Percentiles rank a stretch among this genome's conserved stretches.
Conservation (phyloP, 352 stramenopile genomes). For the Globisporangium recalcitrans region DNA sequence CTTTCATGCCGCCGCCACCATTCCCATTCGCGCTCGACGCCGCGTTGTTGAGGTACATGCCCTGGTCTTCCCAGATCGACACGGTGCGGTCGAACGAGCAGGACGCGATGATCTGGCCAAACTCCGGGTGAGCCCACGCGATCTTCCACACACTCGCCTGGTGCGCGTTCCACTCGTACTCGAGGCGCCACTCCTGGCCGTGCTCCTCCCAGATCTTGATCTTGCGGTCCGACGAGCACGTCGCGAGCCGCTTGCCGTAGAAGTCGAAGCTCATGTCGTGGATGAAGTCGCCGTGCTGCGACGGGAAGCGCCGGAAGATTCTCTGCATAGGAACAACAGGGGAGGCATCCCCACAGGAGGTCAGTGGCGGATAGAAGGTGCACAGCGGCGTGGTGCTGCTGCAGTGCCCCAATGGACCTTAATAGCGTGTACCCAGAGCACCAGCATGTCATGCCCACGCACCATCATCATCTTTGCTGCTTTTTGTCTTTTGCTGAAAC, state of each 20-base stretch:
- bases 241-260: constrained; percentile 88
- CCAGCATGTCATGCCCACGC: neutral
- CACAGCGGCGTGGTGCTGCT: neutral
- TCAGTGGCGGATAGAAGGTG: neutral
- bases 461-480: constrained; percentile 3
- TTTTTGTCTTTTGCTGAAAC: neutral
- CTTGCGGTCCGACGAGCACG: constrained; percentile 88
- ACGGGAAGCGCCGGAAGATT: constrained; percentile 81
- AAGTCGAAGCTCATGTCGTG: constrained; percentile 93
- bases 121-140: constrained; percentile 94
- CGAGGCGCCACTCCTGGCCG: constrained; percentile 77
- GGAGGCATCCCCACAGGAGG: neutral
- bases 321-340: constrained; percentile 27
- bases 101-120: constrained; percentile 93
- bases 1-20: constrained; percentile 25
- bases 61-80: constrained; percentile 93
- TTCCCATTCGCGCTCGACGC: neutral
- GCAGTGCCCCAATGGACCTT: neutral
- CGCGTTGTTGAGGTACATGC: constrained; percentile 41
- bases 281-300: constrained; percentile 88
- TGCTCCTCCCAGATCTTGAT: constrained; percentile 90
- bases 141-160: constrained; percentile 92
- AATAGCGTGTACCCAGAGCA: neutral
- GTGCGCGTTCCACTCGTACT: constrained; percentile 88
- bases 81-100: constrained; percentile 92